These are phyloP conservation scores for Phytophthora rubi DNA, from an alignment of 352 stramenopile genomes.

Conservation along the genomic window DNA sequence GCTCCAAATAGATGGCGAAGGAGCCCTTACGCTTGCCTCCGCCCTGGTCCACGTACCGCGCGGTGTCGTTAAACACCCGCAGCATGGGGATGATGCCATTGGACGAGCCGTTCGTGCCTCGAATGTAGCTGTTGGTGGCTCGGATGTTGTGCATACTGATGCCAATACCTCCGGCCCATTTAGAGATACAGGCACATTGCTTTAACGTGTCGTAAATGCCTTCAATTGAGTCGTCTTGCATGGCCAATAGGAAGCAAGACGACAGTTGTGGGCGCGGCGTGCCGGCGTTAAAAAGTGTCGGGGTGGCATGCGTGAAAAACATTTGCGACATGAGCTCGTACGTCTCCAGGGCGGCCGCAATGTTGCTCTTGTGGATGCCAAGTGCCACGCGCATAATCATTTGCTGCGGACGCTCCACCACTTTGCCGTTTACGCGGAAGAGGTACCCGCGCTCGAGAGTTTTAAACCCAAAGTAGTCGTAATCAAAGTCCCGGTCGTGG, in stretches of 20 bases:
- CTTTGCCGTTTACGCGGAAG: conserved; percentile 94
- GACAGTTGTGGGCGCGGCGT: conserved; percentile 98
- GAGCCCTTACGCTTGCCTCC: conserved; percentile 98
- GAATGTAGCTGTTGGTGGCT: conserved; percentile 97
- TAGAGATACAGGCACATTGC: conserved; percentile 98
- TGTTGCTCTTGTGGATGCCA: conserved; percentile 98
- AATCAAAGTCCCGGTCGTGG: conserved; percentile 99
- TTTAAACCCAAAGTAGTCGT: conserved; percentile 99
- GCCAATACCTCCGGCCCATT: conserved; percentile 99
- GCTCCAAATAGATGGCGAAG: conserved; percentile 99
- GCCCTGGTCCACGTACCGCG: conserved; percentile 99
- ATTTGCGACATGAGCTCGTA: conserved; percentile 98
- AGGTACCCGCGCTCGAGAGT: conserved; percentile 98
- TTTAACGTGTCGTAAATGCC: conserved; percentile 99
- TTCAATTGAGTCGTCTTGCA: conserved; percentile 99
- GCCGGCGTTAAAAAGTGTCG: conserved; percentile 99
- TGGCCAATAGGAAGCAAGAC: conserved; percentile 97
- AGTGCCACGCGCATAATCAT: conserved; percentile 99
- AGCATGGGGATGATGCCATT: conserved; percentile 99
- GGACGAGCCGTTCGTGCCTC: conserved; percentile 97
- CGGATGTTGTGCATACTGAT: conserved; percentile 99
- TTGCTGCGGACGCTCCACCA: conserved; percentile 98
- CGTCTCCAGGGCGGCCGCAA: conserved; percentile 95
- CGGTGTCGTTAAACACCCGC: conserved; percentile 99
- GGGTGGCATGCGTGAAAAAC: conserved; percentile 99